Evolutionary conservation across 345 rosid species (phyloP).

Genomic region (Garcia nutans): DNA sequence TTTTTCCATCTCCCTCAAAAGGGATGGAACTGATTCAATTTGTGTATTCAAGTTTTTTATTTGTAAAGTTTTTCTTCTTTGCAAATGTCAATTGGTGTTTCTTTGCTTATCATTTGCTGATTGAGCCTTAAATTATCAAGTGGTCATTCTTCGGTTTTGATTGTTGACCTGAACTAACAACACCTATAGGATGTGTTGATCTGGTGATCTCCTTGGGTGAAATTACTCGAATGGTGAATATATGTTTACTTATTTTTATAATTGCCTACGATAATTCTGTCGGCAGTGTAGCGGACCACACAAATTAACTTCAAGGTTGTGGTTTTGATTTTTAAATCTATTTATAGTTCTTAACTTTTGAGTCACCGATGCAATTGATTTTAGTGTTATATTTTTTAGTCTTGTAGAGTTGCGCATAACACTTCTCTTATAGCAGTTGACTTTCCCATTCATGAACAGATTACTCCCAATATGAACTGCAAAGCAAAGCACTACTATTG

Average conservation of each 20-base stretch:
- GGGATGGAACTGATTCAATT: not conserved
- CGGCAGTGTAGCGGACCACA: slow-evolving; percentile 34
- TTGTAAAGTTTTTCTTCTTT: not conserved
- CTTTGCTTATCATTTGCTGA: not conserved
- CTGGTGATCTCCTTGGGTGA: too few relatives aligned
- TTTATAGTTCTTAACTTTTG: not conserved
- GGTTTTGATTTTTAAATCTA: not conserved
- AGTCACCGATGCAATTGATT: not conserved
- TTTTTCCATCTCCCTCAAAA: too few relatives aligned
- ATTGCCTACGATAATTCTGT: slow-evolving; percentile 43
- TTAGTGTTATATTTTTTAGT: not conserved
- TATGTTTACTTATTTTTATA: too few relatives aligned
- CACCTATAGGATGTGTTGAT: too few relatives aligned
- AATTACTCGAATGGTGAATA: not conserved
- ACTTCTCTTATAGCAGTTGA: not conserved
- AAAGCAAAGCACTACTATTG: too few relatives aligned
- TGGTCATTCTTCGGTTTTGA: not conserved
- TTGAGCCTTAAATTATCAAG: not conserved
- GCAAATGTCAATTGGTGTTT: not conserved
- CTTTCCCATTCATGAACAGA: not conserved
- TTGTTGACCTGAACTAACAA: not conserved
- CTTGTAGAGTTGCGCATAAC: too few relatives aligned
- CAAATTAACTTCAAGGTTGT: not conserved
- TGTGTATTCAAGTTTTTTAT: not conserved
- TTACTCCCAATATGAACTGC: too few relatives aligned